A percentile compares a stretch with the other conserved stretches of the same genome.
These are phyloP conservation scores for Leptomonas pyrrhocoris DNA, from an alignment of 208 protist genomes.

Conservation along the genomic window DNA sequence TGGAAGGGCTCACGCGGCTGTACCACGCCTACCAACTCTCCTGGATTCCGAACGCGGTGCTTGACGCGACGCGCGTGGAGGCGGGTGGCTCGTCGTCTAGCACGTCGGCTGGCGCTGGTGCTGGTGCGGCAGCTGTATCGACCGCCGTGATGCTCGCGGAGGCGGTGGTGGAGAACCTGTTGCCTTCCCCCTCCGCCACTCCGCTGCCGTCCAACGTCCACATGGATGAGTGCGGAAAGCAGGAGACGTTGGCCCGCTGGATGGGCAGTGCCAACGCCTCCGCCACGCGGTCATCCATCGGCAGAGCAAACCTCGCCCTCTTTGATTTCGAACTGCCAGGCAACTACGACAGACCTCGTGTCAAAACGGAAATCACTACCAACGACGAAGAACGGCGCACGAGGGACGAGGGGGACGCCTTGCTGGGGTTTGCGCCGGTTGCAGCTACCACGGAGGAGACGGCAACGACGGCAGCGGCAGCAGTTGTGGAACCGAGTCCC, in stretches of 20 bases:
- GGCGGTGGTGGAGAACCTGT: conserved; percentile 45
- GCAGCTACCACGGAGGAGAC: neutral
- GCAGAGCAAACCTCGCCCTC: conserved; percentile 19
- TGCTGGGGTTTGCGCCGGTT: conserved; percentile 17
- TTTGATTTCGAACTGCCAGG: conserved; percentile 63
- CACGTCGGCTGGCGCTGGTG: neutral
- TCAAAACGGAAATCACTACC: neutral
- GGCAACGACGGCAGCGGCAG: neutral
- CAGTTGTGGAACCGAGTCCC: too few species aligned
- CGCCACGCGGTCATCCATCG: neutral
- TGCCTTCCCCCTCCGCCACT: conserved; percentile 36
- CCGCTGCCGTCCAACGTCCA: neutral
- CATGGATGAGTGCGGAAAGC: neutral
- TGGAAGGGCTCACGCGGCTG: conserved; percentile 51
- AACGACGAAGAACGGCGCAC: conserved; percentile 3
- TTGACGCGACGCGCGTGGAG: conserved; percentile 56
- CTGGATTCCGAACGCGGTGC: conserved; percentile 70
- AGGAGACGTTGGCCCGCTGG: conserved; percentile 7
- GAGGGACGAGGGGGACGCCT: conserved; percentile 25
- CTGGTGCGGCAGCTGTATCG: neutral
- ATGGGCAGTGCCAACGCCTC: neutral
- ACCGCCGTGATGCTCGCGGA: conserved; percentile 38
- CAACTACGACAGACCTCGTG: neutral
- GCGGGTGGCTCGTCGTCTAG: neutral
- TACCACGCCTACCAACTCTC: conserved; percentile 44